Evolutionary conservation across 2,329 filamentous ascomycete species (phyloP).

Genomic region (Trichoderma asperellum): DNA sequence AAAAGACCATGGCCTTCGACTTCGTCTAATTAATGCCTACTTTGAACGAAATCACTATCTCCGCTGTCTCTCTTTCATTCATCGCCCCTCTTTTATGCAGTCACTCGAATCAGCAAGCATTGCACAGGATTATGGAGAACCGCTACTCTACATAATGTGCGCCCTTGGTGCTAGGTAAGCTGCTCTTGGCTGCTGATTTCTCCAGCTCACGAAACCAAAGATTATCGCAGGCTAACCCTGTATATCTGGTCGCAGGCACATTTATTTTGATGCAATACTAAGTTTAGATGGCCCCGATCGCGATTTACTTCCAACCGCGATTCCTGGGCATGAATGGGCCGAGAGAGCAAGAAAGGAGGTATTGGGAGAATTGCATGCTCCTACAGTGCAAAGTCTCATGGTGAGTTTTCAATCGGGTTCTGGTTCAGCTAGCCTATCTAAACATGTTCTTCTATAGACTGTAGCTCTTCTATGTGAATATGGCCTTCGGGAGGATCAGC

Average conservation of each 20-base stretch:
- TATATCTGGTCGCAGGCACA: conserved; percentile 12
- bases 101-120: conserved; percentile 33
- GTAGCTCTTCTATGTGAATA: conserved; percentile 35
- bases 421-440: neutral
- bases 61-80: conserved; percentile 35
- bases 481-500: conserved; percentile 32
- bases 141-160: conserved; percentile 35
- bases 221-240: neutral
- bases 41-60: conserved; percentile 35
- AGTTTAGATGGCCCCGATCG: neutral
- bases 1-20: conserved; percentile 29
- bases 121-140: conserved; percentile 34
- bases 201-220: neutral
- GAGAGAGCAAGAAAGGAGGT: conserved; percentile 32
- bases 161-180: conserved; percentile 35
- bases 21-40: conserved; percentile 31
- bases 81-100: conserved; percentile 35
- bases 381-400: conserved; percentile 34
- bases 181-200: neutral
- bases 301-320: conserved; percentile 10
- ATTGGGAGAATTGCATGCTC: conserved; percentile 31
- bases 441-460: conserved; percentile 26
- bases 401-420: conserved; percentile 20
- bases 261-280: conserved; percentile 30
- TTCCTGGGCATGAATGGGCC: conserved; percentile 33